Conservation (phyloP, 345 rosid genomes). For the Turritis glabra region DNA sequence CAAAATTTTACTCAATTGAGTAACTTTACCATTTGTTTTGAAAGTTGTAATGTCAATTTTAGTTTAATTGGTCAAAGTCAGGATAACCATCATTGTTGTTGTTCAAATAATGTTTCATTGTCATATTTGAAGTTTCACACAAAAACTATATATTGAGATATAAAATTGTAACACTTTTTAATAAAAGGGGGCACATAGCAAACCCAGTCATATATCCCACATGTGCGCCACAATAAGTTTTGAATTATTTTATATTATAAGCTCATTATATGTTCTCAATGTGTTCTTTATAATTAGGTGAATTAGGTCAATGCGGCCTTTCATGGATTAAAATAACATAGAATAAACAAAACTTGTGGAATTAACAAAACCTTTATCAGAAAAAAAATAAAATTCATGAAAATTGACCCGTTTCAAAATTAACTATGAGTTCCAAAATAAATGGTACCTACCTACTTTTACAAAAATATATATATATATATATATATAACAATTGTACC, state of each 20-base stretch:
- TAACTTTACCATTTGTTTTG: neutral
- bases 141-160: neutral
- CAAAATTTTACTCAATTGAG: neutral
- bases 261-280: neutral
- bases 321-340: neutral
- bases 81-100: neutral
- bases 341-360: neutral
- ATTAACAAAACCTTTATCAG: neutral
- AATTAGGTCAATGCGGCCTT: conserved; percentile 35
- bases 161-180: neutral
- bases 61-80: neutral
- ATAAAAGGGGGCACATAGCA: neutral
- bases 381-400: neutral
- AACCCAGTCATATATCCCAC: conserved; percentile 2
- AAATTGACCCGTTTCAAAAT: conserved; percentile 17
- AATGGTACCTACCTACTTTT: conserved; percentile 25
- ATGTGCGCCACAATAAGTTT: conserved; percentile 17
- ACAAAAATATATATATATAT: too few species aligned
- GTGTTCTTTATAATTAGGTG: conserved; percentile 27
- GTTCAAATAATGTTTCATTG: neutral
- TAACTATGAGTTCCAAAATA: conserved; percentile 20
- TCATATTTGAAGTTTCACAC: conserved; percentile 6
- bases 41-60: neutral
- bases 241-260: neutral
- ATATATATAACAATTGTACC: conserved; percentile 18